phyloP scores from a whole-genome alignment of 106 monocot genomes.

The Phalaenopsis equestris region DNA sequence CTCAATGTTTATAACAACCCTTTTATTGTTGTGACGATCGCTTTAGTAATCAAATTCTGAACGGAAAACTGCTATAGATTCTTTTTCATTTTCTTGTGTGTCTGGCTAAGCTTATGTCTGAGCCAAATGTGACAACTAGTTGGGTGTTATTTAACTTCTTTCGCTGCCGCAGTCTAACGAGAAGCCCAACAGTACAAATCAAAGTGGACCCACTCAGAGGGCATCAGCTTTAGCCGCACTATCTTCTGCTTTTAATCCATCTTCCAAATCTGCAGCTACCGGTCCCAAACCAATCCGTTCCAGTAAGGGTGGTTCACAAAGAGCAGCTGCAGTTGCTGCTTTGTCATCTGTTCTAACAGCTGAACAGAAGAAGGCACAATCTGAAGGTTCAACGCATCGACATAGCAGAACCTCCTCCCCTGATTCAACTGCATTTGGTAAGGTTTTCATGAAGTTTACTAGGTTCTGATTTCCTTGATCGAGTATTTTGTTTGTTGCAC shows the following conservation, averaged over 20 bases:
- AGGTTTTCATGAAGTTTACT: neutral
- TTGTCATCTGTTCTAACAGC: constrained; percentile 74
- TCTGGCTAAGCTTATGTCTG: neutral
- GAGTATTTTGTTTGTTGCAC: neutral
- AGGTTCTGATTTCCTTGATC: neutral
- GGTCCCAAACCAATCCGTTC: constrained; percentile 33
- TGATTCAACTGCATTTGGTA: constrained; percentile 34
- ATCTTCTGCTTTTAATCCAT: constrained; percentile 73
- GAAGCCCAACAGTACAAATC: constrained; percentile 25
- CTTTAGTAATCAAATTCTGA: neutral
- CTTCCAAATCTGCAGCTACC: constrained; percentile 28
- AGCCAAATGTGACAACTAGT: neutral
- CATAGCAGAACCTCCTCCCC: constrained; percentile 52
- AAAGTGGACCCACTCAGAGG: constrained; percentile 50
- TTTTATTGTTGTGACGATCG: neutral
- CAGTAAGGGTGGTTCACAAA: constrained; percentile 56
- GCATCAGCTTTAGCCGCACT: constrained; percentile 65
- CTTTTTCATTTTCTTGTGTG: neutral
- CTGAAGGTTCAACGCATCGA: constrained; percentile 31
- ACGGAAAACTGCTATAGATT: neutral
- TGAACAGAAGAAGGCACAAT: constrained; percentile 37
- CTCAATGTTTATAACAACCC: neutral
- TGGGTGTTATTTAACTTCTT: neutral
- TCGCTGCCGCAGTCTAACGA: constrained; percentile 24
- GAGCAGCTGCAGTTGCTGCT: constrained; percentile 95